Evolutionary conservation across 352 stramenopile genomes (phyloP), one percentile per base, ranked within the genome.

Genomic region (Labyrinthula sp.): DNA sequence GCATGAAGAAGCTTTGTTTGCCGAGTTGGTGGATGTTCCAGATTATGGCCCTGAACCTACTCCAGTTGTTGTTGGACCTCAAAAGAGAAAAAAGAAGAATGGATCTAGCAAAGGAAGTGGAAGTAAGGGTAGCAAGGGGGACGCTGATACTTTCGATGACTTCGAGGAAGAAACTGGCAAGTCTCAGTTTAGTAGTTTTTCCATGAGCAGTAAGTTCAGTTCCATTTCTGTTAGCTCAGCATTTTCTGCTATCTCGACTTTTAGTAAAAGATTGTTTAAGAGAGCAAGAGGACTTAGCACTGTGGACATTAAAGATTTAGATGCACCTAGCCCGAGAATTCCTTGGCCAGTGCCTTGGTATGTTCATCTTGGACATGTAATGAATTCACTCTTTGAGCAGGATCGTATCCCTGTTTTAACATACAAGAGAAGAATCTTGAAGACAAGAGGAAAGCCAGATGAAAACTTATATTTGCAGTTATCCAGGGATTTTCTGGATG

Each of bases 401-500:
- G 33, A 24, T 25, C 40, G 47, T 24, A 35, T 45, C 24, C 43
- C 43, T n/a, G n/a, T 52, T 21, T 52, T 52, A 24, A 35, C 40
- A 35, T 52, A 45, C 43, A 52, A 52, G 43, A 31, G 43, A 31
- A 31, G 43, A 2, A 39, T 52, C 43, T 25, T 47, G 4, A 15
- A 5, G 2, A 8, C 14, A 12, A n/a, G n/a, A n/a, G 10, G 25
- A 9, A 48, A 82, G 61, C 80, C 73, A 54, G 64, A 79, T 26
- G 66, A 72, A 9, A 56, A 82, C 15, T 61, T 79, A 34, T 87
- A 84, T 48, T 72, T 86, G 21, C 79, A 93, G 58, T 74, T 81
- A 10, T 66, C 87, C 40, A 74, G 91, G 39, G 80, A 92, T 38
- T 73, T 89, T 35, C 75, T 89, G 18, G 72, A 67, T 28, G 76